Conservation (phyloP, 2,329 filamentous ascomycete genomes). For the Neurospora crassa region DNA sequence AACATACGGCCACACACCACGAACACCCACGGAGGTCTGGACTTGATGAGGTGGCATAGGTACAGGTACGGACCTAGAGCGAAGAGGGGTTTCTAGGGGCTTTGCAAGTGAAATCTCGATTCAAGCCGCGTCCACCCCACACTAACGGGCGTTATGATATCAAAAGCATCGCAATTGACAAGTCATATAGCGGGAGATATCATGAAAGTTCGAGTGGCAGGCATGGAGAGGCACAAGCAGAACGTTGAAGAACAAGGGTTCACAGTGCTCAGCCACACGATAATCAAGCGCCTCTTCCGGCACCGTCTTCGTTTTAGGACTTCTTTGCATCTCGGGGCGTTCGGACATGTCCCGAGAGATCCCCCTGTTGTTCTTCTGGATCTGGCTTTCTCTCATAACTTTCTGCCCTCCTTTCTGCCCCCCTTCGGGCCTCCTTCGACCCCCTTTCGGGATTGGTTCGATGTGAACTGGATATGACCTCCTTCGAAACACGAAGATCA, state of each 20-base stretch:
- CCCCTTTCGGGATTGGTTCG: background rate
- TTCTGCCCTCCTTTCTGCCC: background rate
- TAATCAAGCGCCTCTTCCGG: background rate
- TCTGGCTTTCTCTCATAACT: background rate
- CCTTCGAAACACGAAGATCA: background rate
- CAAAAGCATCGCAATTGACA: background rate
- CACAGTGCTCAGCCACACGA: background rate
- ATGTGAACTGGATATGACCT: background rate
- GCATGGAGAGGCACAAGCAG: background rate
- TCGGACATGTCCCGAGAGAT: background rate
- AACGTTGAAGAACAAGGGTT: background rate
- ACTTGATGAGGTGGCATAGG: background rate
- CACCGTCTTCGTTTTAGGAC: background rate
- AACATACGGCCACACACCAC: background rate
- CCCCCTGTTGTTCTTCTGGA: background rate
- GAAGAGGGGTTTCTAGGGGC: background rate
- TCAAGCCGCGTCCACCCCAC: background rate
- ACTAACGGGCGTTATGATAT: background rate
- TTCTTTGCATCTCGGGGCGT: background rate
- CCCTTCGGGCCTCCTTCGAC: background rate
- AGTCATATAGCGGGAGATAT: background rate
- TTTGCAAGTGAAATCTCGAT: background rate
- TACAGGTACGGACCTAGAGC: background rate
- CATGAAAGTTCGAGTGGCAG: background rate
- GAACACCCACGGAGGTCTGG: background rate